Base-by-base conservation (phyloP, 1,284 basidiomycete species). In the Leucocoprinus gongylophorus region DNA sequence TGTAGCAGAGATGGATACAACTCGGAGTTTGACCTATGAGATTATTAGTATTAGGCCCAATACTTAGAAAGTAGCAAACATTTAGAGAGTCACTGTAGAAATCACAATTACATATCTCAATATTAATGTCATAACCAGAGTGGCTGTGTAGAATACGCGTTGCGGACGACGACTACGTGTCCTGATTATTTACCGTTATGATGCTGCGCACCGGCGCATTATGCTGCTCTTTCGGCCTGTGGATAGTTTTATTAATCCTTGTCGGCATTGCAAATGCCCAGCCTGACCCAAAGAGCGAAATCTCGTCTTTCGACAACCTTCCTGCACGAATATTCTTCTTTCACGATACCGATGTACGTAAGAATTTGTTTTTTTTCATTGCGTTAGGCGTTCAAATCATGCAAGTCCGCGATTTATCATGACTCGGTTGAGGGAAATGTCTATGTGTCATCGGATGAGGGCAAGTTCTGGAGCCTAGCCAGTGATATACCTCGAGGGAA, bases 281-380 rank as follows among this genome's bases (percentile, higher is more conserved):
- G 38, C 29, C 35, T 7, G 49, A 50, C 51, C 32, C 56, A 49
- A 54, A 54, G 62, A 37, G 73, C 71, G 45, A 59, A 65, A 60
- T 84, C 48, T 74, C 66, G 32, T 68, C 72, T 51, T 88, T 88
- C 64, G 60, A 72, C 46, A 88, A 90, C 65, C 71, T 91, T n/a
- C 94, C 95, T 0, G 76, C 78, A n/a, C 76, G 80, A 58, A 67
- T 97, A 49, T 88, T 89, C 73, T 97, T 94, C 76, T 95, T 98
- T 71, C 89, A 95, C 58, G 95, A 97, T 71, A 86, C 90, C 5
- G 68, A 85, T 38, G 91, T 93, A 57, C 58, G 75, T 48, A 41
- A 39, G 10, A 0, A 69, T 62, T 43, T 13, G 46, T 33, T 41
- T 6, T 17, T 18, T 8, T n/a, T n/a, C n/a, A 9, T 15, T 21